Base-by-base conservation (phyloP, 1,284 basidiomycete species). In the Sanghuangporus sanghuang region DNA sequence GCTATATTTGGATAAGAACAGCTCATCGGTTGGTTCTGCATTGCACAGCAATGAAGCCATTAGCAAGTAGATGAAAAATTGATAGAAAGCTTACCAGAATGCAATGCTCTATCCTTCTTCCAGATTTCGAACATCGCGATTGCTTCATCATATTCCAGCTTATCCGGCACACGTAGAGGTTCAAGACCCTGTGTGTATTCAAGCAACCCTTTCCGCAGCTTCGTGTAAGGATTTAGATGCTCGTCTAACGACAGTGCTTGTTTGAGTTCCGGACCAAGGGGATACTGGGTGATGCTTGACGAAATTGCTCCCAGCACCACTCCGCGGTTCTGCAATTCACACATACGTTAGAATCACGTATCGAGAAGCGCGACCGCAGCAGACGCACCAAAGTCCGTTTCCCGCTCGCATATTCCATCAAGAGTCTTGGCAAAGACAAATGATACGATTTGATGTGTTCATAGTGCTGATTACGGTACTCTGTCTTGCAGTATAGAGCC, bases 391-490 rank as follows among this genome's bases (percentile, higher is more conserved):
- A 89, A 16, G 76, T 69, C 58, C 84, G 82, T 67, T 80, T 78
- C 39, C 92, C 93, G 11, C 85, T 83, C 0, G 90, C 83, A 67
- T 85, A 93, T 64, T 95, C 91, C 53, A 96, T 79, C 39, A 93
- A 75, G 27, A 93, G 72, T 8, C 93, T 83, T 0, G 95, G 93
- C 21, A 93, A 76, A 8, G 90, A 89, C 3, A 98, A 81, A 71
- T 96, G 89, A 71, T 90, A 94, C 0, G 92, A 76, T 68, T 90
- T 85, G 62, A 98, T 84, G 6, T 77, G 70, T 9, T 80, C 77
- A 74, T 87, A 95, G 61, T 90, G 87, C 1, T 93, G 90, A 64
- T 94, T 87, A 48, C 87, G 85, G 78, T 97, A 98, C 18, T 79
- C 73, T 0, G 89, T 85, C 55, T 81, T 82, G 70, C 83, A 78